Evolutionary conservation across 768 basidiomycete genomes (phyloP), one percentile per base, ranked within the genome.

Genomic region (Suillus clintonianus): DNA sequence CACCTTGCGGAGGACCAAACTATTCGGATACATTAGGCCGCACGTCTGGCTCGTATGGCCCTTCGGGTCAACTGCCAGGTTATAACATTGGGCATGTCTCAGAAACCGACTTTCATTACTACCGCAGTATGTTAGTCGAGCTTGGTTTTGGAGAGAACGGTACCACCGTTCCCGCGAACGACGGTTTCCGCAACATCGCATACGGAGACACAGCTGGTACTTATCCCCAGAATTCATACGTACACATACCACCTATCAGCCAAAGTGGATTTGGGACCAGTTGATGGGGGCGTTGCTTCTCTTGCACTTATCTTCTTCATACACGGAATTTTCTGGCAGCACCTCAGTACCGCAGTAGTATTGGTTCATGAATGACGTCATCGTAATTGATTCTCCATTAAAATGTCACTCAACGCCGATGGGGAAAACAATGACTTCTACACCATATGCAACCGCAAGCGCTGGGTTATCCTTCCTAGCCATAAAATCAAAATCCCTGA

Each of bases 401-500:
- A 34, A 42, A 30, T 27, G 77, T 65, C 77, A 80, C 65, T 91
- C 89, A 43, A 86, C 82, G 13, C 86, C 88, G 64, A 92, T 86
- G 64, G 84, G 80, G 65, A 90, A 88, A 56, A 92, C 78, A 30
- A 82, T 72, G 6, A 92, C 73, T 54, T 82, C 83, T 60, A 80
- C 76, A 41, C 89, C 89, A 27, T 90, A 80, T 10, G 88, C 90
- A 11, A 87, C 86, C 3, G 83, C 92, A 61, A 94, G 82, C 37
- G 86, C 79, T 50, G 89, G 88, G 62, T 87, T 88, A 27, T 86
- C 86, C 48, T 76, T 79, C 30, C 82, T 65, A 4, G 83, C 81
- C 57, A 94, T 76, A 75, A 92, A 94, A 77, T 94, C 92, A 68
- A 94, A 91, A 72, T 91, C 89, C 59, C 83, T 83, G 39, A 92